A percentile compares a stretch with the other conserved stretches of the same genome.
Evolutionary conservation across 106 monocot species (phyloP).

Genomic region (Acorus gramineus): DNA sequence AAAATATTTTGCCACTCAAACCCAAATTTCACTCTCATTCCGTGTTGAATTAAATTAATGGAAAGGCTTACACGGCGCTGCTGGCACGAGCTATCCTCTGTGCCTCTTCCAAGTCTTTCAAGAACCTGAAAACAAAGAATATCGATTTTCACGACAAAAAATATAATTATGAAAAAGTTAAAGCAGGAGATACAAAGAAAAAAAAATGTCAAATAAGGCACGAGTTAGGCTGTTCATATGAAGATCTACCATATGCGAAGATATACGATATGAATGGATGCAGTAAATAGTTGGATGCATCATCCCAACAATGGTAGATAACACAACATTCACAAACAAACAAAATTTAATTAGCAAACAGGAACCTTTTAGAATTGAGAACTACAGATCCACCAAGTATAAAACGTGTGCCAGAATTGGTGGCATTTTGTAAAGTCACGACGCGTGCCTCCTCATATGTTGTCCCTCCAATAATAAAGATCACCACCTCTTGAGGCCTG

Average conservation of each 20-base stretch:
- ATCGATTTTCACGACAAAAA: not conserved
- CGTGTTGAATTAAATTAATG: too few relatives aligned
- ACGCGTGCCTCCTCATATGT: slow-evolving; percentile 88
- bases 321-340: not conserved
- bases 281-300: not conserved
- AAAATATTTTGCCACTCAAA: too few relatives aligned
- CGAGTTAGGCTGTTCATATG: too few relatives aligned
- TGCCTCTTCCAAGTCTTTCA: slow-evolving; percentile 87
- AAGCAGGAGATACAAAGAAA: not conserved
- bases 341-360: slow-evolving; percentile 12
- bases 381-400: slow-evolving; percentile 85
- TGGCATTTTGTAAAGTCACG: slow-evolving; percentile 76
- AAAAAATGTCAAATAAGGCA: too few relatives aligned
- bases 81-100: slow-evolving; percentile 61
- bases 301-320: not conserved
- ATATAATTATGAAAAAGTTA: not conserved
- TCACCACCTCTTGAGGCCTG: slow-evolving; percentile 90
- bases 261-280: not conserved
- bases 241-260: too few relatives aligned
- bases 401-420: slow-evolving; percentile 81
- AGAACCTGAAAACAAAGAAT: slow-evolving; percentile 34
- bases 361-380: slow-evolving; percentile 82
- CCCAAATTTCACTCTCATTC: too few relatives aligned
- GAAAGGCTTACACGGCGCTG: slow-evolving; percentile 19
- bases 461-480: slow-evolving; percentile 92